Conservation (phyloP, 495 filamentous ascomycete genomes). For the Talaromyces stipitatus region DNA sequence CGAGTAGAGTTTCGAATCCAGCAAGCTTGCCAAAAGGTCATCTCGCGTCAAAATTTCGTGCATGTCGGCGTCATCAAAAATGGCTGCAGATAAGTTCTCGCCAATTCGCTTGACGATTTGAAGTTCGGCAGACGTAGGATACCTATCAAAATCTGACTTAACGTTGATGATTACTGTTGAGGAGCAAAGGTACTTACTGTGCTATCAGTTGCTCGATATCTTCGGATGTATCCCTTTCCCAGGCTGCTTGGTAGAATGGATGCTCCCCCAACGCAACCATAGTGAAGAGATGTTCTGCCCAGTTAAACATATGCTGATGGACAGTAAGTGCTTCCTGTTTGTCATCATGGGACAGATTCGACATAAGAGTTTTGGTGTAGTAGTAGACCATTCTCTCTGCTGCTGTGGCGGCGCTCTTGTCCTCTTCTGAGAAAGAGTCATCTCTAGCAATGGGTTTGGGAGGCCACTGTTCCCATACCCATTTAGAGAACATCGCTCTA, state of each 20-base stretch:
- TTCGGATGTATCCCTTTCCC: constrained; percentile 21
- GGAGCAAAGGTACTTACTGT: neutral
- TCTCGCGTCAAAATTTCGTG: too few species aligned
- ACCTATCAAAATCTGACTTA: neutral
- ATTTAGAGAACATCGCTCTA: neutral
- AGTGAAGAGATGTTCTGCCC: constrained; percentile 2
- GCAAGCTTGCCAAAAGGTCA: constrained; percentile 30
- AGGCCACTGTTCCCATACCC: neutral
- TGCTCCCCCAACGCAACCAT: constrained; percentile 4
- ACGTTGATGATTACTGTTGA: neutral
- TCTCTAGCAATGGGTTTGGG: neutral
- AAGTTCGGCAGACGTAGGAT: constrained; percentile 11
- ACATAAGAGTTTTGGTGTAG: constrained; percentile 12
- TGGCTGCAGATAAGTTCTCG: constrained; percentile 25
- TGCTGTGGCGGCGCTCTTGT: constrained; percentile 2
- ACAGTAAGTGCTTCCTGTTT: neutral
- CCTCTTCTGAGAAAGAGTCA: neutral
- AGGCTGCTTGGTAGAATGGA: constrained; percentile 12
- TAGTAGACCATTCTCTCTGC: constrained; percentile 19
- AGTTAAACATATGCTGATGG: constrained; percentile 9
- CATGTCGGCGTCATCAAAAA: constrained; percentile 28
- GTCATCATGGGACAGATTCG: constrained; percentile 8
- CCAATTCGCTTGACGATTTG: constrained; percentile 17
- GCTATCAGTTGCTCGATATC: constrained; percentile 8
- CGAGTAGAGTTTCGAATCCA: constrained; percentile 24